These are phyloP conservation scores for Colletotrichum aenigma DNA, from an alignment of 2,329 filamentous ascomycete genomes.

Conservation along the genomic window DNA sequence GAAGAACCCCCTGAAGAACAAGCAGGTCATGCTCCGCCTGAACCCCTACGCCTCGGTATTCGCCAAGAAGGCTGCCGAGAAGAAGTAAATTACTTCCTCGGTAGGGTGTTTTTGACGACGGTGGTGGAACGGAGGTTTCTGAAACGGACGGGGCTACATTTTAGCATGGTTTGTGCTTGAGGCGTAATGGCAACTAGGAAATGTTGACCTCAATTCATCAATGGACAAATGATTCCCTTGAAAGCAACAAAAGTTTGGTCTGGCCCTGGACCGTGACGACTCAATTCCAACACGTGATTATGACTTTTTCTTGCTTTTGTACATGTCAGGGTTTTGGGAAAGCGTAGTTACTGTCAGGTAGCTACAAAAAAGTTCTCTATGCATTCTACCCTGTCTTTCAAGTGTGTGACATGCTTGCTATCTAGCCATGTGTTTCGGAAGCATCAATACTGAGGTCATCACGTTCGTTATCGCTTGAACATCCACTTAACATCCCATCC, in stretches of 20 bases:
- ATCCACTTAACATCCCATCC: slow-evolving; percentile 6
- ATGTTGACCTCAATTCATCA: slow-evolving; percentile 25
- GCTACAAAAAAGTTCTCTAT: slow-evolving; percentile 11
- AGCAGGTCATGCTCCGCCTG: slow-evolving; percentile 96
- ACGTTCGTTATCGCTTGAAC: background rate
- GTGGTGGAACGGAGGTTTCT: slow-evolving; percentile 14
- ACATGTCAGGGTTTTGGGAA: background rate
- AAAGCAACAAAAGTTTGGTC: slow-evolving; percentile 3
- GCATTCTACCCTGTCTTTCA: background rate
- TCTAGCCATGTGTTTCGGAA: background rate
- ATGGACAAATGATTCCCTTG: slow-evolving; percentile 26
- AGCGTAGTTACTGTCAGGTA: slow-evolving; percentile 12
- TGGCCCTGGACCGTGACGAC: slow-evolving; percentile 13
- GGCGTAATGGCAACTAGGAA: slow-evolving; percentile 25
- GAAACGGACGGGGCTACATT: slow-evolving; percentile 22
- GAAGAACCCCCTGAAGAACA: slow-evolving; percentile 99
- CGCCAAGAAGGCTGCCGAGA: slow-evolving; percentile 71
- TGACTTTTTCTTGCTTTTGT: slow-evolving; percentile 7
- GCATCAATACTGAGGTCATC: background rate
- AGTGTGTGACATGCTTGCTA: background rate
- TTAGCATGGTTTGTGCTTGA: slow-evolving; percentile 25
- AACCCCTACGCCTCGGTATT: slow-evolving; percentile 97
- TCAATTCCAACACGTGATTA: slow-evolving; percentile 14
- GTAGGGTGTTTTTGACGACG: slow-evolving; percentile 2
- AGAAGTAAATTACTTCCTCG: slow-evolving; percentile 34